These are phyloP conservation scores for Tricholoma sp. DNA, from an alignment of 768 basidiomycete genomes.

Conservation along the genomic window DNA sequence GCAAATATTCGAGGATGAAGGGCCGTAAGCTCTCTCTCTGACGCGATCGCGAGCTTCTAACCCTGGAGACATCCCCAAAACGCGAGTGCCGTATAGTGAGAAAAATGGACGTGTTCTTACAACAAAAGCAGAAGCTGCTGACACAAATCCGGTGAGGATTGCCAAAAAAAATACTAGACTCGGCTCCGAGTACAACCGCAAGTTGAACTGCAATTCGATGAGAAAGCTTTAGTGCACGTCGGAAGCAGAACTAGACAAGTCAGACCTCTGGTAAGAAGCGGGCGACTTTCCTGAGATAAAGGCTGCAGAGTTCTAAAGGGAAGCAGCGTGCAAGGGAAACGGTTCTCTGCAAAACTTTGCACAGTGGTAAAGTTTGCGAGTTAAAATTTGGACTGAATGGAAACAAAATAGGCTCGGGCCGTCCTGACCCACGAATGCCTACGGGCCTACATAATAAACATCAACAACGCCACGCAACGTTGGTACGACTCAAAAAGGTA, in stretches of 20 bases:
- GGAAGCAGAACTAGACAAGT: neutral
- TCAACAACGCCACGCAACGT: neutral
- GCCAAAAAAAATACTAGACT: neutral
- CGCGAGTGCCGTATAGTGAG: neutral
- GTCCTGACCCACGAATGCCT: neutral
- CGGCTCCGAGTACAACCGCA: neutral
- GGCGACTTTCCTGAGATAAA: neutral
- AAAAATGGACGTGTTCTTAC: slow-evolving; percentile 2
- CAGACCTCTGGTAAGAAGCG: neutral
- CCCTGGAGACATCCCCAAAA: neutral
- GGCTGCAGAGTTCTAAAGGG: neutral
- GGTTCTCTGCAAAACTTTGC: neutral
- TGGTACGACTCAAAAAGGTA: neutral
- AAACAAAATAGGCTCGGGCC: neutral
- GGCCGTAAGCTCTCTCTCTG: neutral
- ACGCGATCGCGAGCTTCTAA: neutral
- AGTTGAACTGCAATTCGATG: neutral
- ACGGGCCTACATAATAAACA: neutral
- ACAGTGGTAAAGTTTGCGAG: neutral
- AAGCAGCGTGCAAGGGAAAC: neutral
- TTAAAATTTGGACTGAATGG: neutral
- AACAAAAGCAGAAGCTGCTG: neutral
- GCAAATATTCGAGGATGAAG: neutral
- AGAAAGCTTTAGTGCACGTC: neutral
- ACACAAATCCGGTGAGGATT: neutral